Base-by-base conservation (phyloP, 2,329 filamentous ascomycete genomes). In the Graphiopsis chlorocephala region DNA sequence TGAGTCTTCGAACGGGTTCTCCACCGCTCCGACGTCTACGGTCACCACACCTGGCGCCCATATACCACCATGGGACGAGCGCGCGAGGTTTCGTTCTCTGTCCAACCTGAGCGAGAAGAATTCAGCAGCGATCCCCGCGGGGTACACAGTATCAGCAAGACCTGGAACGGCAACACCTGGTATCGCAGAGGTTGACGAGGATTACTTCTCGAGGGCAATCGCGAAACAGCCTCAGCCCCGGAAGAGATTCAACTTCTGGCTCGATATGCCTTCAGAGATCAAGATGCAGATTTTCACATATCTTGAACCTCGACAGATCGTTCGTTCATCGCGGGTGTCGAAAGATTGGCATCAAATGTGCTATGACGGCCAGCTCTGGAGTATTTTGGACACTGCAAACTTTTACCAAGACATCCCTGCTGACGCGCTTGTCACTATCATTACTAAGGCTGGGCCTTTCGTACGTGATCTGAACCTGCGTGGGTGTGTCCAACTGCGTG, bases 301-400 rank as follows among this genome's bases (percentile, higher is more conserved):
- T 71, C 82, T 98, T 23, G 82, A 83, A 29, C 93, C 93, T 0
- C 92, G 88, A 73, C 89, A 98, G 74, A 85, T 98, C 35, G 87
- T 97, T 12, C 86, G 88, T 65, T 86, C 86, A 64, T 96, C 94
- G 0, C 81, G 86, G 20, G 90, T 95, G 23, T 94, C 88, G 74
- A 92, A 88, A 76, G 79, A 84, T 6, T 97, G 95, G 82, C 83
- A 96, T 76, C 83, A 85, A 56, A 88, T 91, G 78, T 97, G 94
- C 78, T 97, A 94, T 72, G 94, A 99, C 76, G 95, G 95, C 1
- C 95, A 99, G 78, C 80, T 98, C 17, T 99, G 95, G 95, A 88
- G 88, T 3, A 87, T 85, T 48, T 84, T 98, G 57, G 93, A 98
- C 62, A 81, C 76, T 8, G 89, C 92, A 8, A 88, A 91, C 58